phyloP scores from a whole-genome alignment of 2,329 filamentous ascomycete genomes.

The Harringtonia aguacate region DNA sequence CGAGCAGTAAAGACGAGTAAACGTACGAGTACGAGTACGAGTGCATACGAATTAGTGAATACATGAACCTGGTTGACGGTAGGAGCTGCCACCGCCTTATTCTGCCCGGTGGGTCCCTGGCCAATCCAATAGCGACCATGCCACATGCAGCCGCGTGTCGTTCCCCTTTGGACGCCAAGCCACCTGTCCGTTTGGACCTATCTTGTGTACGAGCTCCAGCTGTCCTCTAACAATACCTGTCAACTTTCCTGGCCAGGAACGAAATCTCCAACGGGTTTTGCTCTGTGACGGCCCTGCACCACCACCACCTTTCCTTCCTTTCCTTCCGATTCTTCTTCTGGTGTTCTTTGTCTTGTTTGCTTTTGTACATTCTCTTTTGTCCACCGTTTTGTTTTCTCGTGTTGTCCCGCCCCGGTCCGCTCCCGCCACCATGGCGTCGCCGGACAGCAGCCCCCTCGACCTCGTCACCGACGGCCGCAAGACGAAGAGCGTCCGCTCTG shows the following conservation, averaged over 20 bases:
- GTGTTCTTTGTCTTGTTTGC: neutral
- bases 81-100: neutral
- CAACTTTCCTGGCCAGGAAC: neutral
- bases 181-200: neutral
- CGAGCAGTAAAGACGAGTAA: too few relatives aligned
- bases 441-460: constrained; percentile 24
- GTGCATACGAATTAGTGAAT: too few relatives aligned
- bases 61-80: too few relatives aligned
- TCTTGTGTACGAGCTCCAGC: neutral
- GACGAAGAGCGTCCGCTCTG: constrained; percentile 68
- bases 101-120: neutral
- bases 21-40: too few relatives aligned
- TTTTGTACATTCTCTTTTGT: neutral
- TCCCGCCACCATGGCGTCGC: too few relatives aligned
- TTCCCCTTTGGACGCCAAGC: neutral
- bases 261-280: neutral
- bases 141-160: neutral
- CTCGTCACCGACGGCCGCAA: constrained; percentile 67
- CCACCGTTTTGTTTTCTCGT: neutral
- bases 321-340: neutral
- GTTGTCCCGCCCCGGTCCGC: too few relatives aligned
- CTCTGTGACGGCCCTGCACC: too few relatives aligned
- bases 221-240: neutral
- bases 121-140: neutral
- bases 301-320: neutral